Evolutionary conservation across 371 early-diverging fungal species (phyloP).

Genomic region (Circinella umbellata): DNA sequence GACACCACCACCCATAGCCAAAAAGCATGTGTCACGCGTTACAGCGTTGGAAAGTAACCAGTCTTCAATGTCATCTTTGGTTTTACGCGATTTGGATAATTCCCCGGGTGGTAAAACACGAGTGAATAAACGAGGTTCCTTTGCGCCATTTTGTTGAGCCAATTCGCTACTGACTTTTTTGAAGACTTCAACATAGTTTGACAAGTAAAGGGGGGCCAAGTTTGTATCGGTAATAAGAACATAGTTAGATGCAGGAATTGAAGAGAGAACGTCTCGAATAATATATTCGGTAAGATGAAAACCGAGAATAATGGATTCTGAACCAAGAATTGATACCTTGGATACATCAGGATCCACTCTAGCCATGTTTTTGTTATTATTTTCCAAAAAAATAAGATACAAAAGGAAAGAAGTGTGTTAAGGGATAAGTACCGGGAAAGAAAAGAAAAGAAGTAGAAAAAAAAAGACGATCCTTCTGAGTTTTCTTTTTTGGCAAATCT

Average conservation of each 20-base stretch:
- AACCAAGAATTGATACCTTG: constrained; percentile 84
- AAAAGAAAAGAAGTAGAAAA: background rate
- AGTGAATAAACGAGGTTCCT: constrained; percentile 72
- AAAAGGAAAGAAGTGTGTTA: background rate
- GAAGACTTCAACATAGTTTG: constrained; percentile 53
- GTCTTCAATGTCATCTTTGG: constrained; percentile 91
- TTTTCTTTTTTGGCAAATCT: no score
- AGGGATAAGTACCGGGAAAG: background rate
- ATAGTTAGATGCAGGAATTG: constrained; percentile 83
- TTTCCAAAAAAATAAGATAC: no score
- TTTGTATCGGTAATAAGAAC: constrained; percentile 91
- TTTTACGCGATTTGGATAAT: constrained; percentile 84
- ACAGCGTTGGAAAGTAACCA: constrained; percentile 85
- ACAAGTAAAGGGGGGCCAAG: constrained; percentile 79
- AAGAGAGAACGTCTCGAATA: constrained; percentile 73
- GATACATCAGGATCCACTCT: constrained; percentile 59
- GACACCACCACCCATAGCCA: constrained; percentile 97
- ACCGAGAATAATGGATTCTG: constrained; percentile 88
- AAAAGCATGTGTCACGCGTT: constrained; percentile 91
- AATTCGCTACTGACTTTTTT: constrained; percentile 41
- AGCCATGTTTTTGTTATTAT: background rate
- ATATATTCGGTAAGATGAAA: constrained; percentile 80
- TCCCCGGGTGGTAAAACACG: constrained; percentile 93
- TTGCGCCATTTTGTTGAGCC: constrained; percentile 17
- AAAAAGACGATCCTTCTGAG: no score